phyloP scores from a whole-genome alignment of 1,284 basidiomycete species.

The Albatrellus sp. region DNA sequence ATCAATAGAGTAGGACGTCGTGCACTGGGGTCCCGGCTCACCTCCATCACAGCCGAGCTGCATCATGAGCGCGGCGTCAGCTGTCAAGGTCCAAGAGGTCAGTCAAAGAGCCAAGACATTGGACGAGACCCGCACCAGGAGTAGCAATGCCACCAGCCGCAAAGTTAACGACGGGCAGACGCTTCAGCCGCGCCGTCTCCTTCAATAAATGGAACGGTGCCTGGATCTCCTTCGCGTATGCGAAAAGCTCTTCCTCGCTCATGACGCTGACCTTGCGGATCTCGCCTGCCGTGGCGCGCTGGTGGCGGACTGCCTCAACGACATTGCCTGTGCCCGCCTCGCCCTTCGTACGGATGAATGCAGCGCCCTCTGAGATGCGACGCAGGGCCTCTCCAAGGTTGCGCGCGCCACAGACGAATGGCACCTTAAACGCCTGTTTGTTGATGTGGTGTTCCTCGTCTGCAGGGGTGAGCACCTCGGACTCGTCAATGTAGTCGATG shows the following conservation, averaged over 20 bases:
- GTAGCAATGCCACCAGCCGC: constrained; percentile 97
- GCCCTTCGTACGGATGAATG: constrained; percentile 95
- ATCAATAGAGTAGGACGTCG: constrained; percentile 10
- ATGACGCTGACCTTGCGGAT: constrained; percentile 80
- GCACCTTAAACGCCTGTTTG: constrained; percentile 87
- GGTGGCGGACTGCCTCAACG: constrained; percentile 93
- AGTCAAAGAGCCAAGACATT: constrained; percentile 1
- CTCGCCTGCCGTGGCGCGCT: constrained; percentile 73
- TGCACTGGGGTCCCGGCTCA: constrained; percentile 24
- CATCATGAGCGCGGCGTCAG: constrained; percentile 99
- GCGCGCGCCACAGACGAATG: constrained; percentile 73
- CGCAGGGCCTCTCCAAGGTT: constrained; percentile 88
- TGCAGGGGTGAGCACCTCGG: constrained; percentile 92
- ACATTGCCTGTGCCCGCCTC: constrained; percentile 98
- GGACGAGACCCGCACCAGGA: constrained; percentile 45
- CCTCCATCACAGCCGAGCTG: constrained; percentile 97
- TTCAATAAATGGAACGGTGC: constrained; percentile 98
- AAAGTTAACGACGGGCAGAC: constrained; percentile 89
- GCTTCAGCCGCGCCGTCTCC: constrained; percentile 89
- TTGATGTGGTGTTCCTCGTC: constrained; percentile 80
- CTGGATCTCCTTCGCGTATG: constrained; percentile 86
- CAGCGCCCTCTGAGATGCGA: constrained; percentile 94
- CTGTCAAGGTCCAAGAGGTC: constrained; percentile 22
- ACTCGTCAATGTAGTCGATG: constrained; percentile 97
- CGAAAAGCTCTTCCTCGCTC: constrained; percentile 93